A percentile compares a stretch with the other conserved stretches of the same genome.
These are phyloP conservation scores for Auricularia auricula-judae DNA, from an alignment of 768 basidiomycete genomes.

Conservation along the genomic window DNA sequence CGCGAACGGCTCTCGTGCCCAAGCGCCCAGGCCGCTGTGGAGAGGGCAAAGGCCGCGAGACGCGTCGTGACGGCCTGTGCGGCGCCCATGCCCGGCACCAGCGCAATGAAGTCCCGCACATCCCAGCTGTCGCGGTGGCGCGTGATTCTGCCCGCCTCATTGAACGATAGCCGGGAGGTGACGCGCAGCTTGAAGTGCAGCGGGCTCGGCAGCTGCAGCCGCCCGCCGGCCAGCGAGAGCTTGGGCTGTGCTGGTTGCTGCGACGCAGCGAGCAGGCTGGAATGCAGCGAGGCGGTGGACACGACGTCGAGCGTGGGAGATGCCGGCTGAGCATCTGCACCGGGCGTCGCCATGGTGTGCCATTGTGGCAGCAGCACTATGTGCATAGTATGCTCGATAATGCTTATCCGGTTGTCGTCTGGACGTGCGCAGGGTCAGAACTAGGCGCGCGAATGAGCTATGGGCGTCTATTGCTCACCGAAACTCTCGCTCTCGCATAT, in stretches of 20 bases:
- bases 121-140: conserved; percentile 79
- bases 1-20: neutral
- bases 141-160: conserved; percentile 71
- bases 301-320: conserved; percentile 11
- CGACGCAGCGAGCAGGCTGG: conserved; percentile 9
- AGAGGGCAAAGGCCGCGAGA: conserved; percentile 45
- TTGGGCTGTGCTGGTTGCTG: conserved; percentile 5
- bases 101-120: conserved; percentile 61
- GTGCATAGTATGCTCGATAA: conserved; percentile 73
- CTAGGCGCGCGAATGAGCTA: neutral
- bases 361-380: conserved; percentile 64
- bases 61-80: conserved; percentile 61
- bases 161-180: conserved; percentile 63
- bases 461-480: conserved; percentile 30
- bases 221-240: conserved; percentile 48
- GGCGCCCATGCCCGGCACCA: conserved; percentile 57
- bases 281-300: conserved; percentile 17
- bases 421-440: neutral
- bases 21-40: conserved; percentile 20
- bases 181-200: conserved; percentile 65
- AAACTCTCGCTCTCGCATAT: conserved; percentile 72
- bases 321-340: conserved; percentile 3
- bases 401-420: conserved; percentile 67
- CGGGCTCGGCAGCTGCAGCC: conserved; percentile 49
- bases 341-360: conserved; percentile 28